Conservation (phyloP, 257 asterid genomes). For the Parsonsia alboflavescens region DNA sequence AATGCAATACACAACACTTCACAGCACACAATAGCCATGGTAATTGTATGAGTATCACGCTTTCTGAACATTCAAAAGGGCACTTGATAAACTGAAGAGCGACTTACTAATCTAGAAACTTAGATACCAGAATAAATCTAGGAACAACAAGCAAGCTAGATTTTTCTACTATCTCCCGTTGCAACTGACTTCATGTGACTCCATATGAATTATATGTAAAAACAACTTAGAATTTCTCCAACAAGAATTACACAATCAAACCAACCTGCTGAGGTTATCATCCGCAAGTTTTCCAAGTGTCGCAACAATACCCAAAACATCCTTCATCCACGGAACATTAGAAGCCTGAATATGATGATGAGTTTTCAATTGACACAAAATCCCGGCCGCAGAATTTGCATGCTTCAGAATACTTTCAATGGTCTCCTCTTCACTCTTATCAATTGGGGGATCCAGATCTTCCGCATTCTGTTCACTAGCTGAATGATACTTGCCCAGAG, state of each 20-base stretch:
- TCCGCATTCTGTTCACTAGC: constrained; percentile 21
- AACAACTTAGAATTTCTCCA: constrained; percentile 8
- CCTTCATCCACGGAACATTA: constrained; percentile 40
- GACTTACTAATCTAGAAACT: not conserved
- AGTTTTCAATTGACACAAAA: constrained; percentile 38
- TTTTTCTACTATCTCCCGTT: not conserved
- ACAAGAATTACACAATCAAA: constrained; percentile 14
- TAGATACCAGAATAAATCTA: not conserved
- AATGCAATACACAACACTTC: constrained; percentile 4
- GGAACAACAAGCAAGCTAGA: not conserved
- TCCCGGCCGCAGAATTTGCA: constrained; percentile 64
- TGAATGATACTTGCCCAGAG: constrained; percentile 52
- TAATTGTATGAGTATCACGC: constrained; percentile 7
- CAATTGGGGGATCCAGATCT: constrained; percentile 25
- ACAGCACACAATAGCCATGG: not conserved
- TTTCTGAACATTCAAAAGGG: not conserved
- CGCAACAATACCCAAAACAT: constrained; percentile 72
- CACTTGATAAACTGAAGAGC: not conserved
- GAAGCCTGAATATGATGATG: constrained; percentile 40
- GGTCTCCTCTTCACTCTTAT: constrained; percentile 40
- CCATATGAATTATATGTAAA: not conserved
- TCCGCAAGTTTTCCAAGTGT: constrained; percentile 66
- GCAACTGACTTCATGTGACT: not conserved
- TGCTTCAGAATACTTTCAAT: constrained; percentile 37
- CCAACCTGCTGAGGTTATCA: constrained; percentile 70